Evolutionary conservation across 768 basidiomycete species (phyloP).

Genomic region (Auricularia sp.): DNA sequence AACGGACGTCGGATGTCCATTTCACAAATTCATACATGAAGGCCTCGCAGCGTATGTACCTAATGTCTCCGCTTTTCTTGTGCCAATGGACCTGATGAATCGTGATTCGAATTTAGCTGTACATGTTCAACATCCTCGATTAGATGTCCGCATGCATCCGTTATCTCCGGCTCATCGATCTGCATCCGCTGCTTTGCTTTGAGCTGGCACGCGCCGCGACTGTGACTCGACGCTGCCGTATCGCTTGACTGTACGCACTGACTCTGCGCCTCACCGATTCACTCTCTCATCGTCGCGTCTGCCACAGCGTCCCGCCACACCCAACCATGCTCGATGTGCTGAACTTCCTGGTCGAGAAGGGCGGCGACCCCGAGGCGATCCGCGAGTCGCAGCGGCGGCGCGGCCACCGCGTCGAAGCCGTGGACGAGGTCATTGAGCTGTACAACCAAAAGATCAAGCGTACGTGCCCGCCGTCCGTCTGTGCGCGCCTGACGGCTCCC

Average conservation of each 20-base stretch:
- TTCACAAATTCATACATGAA: too few species aligned
- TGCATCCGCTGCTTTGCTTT: neutral
- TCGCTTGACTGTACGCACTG: too few species aligned
- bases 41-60: too few species aligned
- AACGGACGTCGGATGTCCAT: too few species aligned
- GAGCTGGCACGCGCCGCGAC: neutral
- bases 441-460: constrained; percentile 92
- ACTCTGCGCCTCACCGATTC: too few species aligned
- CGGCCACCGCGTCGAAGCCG: constrained; percentile 79
- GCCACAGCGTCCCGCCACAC: neutral
- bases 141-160: too few species aligned
- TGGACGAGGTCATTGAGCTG: constrained; percentile 89
- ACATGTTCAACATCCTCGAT: too few species aligned
- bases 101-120: too few species aligned
- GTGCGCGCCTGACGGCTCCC: neutral
- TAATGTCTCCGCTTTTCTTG: too few species aligned
- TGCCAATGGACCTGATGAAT: too few species aligned
- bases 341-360: constrained; percentile 75
- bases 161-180: too few species aligned
- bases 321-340: constrained; percentile 75
- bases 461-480: constrained; percentile 32
- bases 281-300: too few species aligned
- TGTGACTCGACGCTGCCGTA: neutral
- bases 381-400: constrained; percentile 88
- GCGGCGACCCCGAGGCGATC: constrained; percentile 85